A percentile compares a stretch with the other conserved stretches of the same genome.
phyloP scores from a whole-genome alignment of 805 yeast genomes.

The Candida odintsovae region DNA sequence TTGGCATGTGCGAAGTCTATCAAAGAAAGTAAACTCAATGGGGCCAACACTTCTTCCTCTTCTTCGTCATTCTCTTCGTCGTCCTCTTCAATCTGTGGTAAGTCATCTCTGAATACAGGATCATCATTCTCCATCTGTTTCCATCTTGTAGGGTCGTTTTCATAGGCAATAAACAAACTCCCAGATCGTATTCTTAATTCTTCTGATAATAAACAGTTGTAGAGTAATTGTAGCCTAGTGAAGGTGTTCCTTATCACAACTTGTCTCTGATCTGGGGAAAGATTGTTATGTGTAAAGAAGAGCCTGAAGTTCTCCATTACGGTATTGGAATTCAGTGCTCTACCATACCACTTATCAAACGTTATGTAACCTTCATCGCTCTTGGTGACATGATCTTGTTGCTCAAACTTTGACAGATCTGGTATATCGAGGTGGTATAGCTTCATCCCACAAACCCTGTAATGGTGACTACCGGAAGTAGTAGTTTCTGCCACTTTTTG shows the following conservation, averaged over 20 bases:
- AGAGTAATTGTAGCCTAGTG: slow-evolving; percentile 59
- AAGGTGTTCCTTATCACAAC: slow-evolving; percentile 40
- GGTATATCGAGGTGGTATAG: slow-evolving; percentile 27
- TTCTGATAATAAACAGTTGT: slow-evolving; percentile 53
- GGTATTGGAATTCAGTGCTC: slow-evolving; percentile 41
- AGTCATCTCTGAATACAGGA: slow-evolving; percentile 29
- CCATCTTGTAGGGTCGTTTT: slow-evolving; percentile 59
- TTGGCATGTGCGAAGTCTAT: slow-evolving; percentile 92
- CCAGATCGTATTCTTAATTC: slow-evolving; percentile 68
- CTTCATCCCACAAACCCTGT: slow-evolving; percentile 88
- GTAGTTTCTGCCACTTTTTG: slow-evolving; percentile 59
- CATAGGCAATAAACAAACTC: slow-evolving; percentile 68
- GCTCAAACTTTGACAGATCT: slow-evolving; percentile 8
- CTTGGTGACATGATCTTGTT: slow-evolving; percentile 10
- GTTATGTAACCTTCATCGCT: slow-evolving; percentile 38
- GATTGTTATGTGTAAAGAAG: slow-evolving; percentile 37
- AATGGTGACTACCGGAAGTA: slow-evolving; percentile 72
- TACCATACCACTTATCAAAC: slow-evolving; percentile 69
- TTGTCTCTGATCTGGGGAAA: slow-evolving; percentile 28
- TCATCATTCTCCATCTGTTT: slow-evolving; percentile 36
- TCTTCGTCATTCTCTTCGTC: slow-evolving; percentile 30
- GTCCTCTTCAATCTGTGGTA: slow-evolving; percentile 27
- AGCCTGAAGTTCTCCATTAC: slow-evolving; percentile 39
- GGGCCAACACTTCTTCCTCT: slow-evolving; percentile 21
- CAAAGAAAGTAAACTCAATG: slow-evolving; percentile 54